Conservation (phyloP, 306 rosid genomes). For the Astragalus glycyphyllos region DNA sequence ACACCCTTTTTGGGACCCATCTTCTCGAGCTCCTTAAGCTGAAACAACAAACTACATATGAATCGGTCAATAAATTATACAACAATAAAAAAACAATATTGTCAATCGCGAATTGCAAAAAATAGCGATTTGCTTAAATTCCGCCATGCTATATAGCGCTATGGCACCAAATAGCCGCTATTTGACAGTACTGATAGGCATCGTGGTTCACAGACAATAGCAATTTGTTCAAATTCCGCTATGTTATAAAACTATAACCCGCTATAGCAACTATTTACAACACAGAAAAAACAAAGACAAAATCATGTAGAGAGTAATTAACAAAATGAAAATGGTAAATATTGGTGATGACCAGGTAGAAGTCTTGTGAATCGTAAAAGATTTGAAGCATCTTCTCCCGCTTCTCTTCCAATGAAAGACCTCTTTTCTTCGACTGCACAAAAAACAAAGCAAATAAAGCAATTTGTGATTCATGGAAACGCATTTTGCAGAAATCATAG, state of each 20-base stretch:
- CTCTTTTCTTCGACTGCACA: conserved; percentile 90
- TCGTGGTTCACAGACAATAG: no score
- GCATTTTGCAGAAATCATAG: not conserved
- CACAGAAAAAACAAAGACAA: not conserved
- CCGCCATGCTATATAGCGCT: no score
- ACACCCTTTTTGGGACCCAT: conserved; percentile 90
- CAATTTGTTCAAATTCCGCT: no score
- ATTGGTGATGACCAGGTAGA: conserved; percentile 68
- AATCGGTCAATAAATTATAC: not conserved
- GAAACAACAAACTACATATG: conserved; percentile 35
- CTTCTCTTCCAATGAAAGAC: conserved; percentile 96
- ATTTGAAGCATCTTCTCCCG: conserved; percentile 98
- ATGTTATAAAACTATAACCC: no score
- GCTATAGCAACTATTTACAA: no score
- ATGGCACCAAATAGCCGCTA: no score
- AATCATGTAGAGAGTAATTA: not conserved
- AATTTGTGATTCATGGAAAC: conserved; percentile 19
- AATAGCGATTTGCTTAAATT: no score
- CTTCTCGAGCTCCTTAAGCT: conserved; percentile 99
- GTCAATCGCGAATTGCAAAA: no score
- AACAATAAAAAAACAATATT: not conserved
- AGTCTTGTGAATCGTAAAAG: conserved; percentile 88
- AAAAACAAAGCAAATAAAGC: conserved; percentile 4
- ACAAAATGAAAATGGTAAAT: not conserved
- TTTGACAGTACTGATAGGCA: no score